Conservation (phyloP, 768 basidiomycete species). For the Macrocybe gigantea region DNA sequence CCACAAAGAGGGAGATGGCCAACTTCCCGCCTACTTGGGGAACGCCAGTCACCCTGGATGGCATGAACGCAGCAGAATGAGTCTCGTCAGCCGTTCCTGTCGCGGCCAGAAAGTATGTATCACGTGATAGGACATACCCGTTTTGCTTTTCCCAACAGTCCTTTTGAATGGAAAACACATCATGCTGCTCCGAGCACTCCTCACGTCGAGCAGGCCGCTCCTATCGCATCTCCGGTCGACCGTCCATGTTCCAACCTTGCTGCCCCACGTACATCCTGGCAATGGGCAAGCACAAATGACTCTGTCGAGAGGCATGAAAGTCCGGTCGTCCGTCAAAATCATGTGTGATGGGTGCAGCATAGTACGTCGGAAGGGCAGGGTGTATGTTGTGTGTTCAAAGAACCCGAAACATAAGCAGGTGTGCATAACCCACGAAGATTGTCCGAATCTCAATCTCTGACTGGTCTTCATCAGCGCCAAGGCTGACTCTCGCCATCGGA, state of each 20-base stretch:
- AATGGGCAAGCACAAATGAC: slow-evolving; percentile 20
- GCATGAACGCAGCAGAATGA: slow-evolving; percentile 14
- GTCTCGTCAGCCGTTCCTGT: not conserved
- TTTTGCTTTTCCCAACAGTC: too few species aligned
- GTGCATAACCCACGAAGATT: slow-evolving; percentile 11
- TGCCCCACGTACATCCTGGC: slow-evolving; percentile 22
- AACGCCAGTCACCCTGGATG: slow-evolving; percentile 15
- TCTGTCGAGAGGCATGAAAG: slow-evolving; percentile 86
- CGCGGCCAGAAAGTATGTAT: too few species aligned
- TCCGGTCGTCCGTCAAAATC: slow-evolving; percentile 87
- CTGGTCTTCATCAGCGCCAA: slow-evolving; percentile 47
- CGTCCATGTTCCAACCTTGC: slow-evolving; percentile 24
- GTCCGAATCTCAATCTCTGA: slow-evolving; percentile 1
- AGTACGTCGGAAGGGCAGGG: slow-evolving; percentile 83
- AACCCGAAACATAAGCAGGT: slow-evolving; percentile 99
- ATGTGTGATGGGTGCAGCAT: slow-evolving; percentile 94
- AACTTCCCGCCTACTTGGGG: slow-evolving; percentile 41
- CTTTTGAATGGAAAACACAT: slow-evolving; percentile 1
- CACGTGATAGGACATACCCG: too few species aligned
- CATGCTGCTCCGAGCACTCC: slow-evolving; percentile 59
- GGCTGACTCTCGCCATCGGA: slow-evolving; percentile 32
- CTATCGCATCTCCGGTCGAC: slow-evolving; percentile 38
- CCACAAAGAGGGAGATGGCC: slow-evolving; percentile 50
- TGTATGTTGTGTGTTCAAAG: slow-evolving; percentile 89
- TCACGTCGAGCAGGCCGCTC: slow-evolving; percentile 59